Percentiles rank a stretch among this genome's conserved stretches.
Evolutionary conservation across 345 rosid species (phyloP).

Genomic region (Leavenworthia alabamica): DNA sequence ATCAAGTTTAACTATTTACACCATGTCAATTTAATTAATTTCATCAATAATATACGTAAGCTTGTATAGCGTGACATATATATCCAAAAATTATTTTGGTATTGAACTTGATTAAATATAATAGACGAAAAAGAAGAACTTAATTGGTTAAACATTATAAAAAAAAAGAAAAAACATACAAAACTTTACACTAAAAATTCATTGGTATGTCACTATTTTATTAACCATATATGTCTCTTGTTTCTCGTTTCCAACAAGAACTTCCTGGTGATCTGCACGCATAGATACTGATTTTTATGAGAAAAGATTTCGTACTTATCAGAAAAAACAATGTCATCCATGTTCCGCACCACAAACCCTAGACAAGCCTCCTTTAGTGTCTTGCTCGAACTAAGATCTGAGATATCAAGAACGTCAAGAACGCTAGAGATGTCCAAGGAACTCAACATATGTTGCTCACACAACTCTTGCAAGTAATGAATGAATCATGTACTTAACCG

Average conservation of each 20-base stretch:
- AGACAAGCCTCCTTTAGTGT: conserved; percentile 46
- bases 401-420: conserved; percentile 55
- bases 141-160: too few relatives aligned
- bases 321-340: conserved; percentile 55
- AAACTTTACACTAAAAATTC: neutral
- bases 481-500: conserved; percentile 74
- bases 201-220: neutral
- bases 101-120: too few relatives aligned
- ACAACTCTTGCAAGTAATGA: conserved; percentile 49
- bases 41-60: neutral
- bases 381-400: conserved; percentile 49
- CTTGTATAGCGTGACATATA: neutral
- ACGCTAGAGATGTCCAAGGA: conserved; percentile 42
- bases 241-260: conserved; percentile 43
- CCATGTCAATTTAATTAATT: neutral
- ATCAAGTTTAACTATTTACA: neutral
- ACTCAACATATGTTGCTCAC: conserved; percentile 51
- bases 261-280: conserved; percentile 63
- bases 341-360: conserved; percentile 49
- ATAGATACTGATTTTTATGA: conserved; percentile 47
- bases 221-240: conserved; percentile 26
- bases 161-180: neutral
- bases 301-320: conserved; percentile 55
- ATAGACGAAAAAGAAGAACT: too few relatives aligned
- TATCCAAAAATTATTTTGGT: too few relatives aligned